These are phyloP conservation scores for Anthoceros angustus DNA, from an alignment of 225 moss, liverwort and hornwort genomes.

Conservation along the genomic window DNA sequence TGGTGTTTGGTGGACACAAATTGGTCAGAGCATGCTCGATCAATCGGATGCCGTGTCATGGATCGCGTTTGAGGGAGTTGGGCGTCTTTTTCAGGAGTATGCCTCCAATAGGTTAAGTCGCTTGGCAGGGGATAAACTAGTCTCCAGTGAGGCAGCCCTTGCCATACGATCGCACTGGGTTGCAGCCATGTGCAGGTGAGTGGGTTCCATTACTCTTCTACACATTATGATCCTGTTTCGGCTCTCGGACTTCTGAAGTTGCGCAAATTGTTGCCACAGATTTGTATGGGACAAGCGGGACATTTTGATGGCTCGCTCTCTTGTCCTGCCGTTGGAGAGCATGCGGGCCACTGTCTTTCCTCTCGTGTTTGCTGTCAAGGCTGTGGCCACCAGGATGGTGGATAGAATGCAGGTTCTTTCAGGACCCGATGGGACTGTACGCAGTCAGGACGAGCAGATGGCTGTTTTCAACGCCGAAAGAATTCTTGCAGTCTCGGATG, in stretches of 20 bases:
- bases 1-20: slow-evolving; percentile 80
- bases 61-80: slow-evolving; percentile 79
- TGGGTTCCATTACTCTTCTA: background rate
- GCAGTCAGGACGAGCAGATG: slow-evolving; percentile 32
- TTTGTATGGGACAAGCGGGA: slow-evolving; percentile 84
- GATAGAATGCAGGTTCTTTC: slow-evolving; percentile 94
- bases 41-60: slow-evolving; percentile 74
- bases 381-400: slow-evolving; percentile 81
- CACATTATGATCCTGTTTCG: background rate
- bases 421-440: slow-evolving; percentile 39
- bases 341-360: slow-evolving; percentile 73
- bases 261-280: slow-evolving; percentile 4
- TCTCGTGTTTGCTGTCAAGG: slow-evolving; percentile 83
- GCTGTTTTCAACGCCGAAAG: slow-evolving; percentile 70
- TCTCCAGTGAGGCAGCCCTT: slow-evolving; percentile 76
- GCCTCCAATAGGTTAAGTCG: slow-evolving; percentile 81
- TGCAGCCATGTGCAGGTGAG: slow-evolving; percentile 50
- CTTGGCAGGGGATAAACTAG: slow-evolving; percentile 85
- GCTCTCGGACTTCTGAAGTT: background rate
- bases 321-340: slow-evolving; percentile 68
- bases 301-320: slow-evolving; percentile 65
- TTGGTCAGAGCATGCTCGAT: slow-evolving; percentile 75
- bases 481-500: slow-evolving; percentile 83
- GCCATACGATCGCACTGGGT: slow-evolving; percentile 94
- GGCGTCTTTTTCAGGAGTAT: slow-evolving; percentile 77